Evolutionary conservation across 108 stramenopile genomes (phyloP).

Genomic region (Poteriospumella lacustris): DNA sequence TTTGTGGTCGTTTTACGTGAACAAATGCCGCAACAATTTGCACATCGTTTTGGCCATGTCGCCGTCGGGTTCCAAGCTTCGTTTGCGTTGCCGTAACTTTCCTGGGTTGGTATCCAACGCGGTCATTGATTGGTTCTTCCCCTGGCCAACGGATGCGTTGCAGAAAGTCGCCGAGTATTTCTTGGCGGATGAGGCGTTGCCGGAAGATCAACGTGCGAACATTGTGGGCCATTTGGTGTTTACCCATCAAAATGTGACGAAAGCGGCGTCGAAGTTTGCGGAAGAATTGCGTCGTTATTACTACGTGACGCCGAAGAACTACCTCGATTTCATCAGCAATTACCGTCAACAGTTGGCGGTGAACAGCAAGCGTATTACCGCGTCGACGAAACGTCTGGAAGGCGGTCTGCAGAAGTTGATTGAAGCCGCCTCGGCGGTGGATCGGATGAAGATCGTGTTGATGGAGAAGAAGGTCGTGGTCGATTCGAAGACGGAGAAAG

Average conservation of each 20-base stretch:
- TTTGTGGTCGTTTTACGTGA: conserved; percentile 59
- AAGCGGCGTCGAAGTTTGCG: conserved; percentile 45
- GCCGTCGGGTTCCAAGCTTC: conserved; percentile 61
- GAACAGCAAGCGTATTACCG: conserved; percentile 38
- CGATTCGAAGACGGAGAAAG: conserved; percentile 47
- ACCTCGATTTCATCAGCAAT: conserved; percentile 63
- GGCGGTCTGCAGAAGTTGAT: conserved; percentile 61
- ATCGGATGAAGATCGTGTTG: conserved; percentile 51
- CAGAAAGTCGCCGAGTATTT: conserved; percentile 59
- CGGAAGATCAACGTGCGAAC: conserved; percentile 44
- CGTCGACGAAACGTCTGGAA: conserved; percentile 51
- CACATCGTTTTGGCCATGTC: conserved; percentile 67
- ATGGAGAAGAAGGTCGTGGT: conserved; percentile 45
- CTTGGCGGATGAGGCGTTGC: conserved; percentile 53
- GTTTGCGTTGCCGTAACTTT: conserved; percentile 64
- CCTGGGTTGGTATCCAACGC: conserved; percentile 61
- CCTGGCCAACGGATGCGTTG: conserved; percentile 65
- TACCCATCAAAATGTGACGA: conserved; percentile 50
- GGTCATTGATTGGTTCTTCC: conserved; percentile 69
- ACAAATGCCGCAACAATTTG: conserved; percentile 58
- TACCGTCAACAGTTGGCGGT: conserved; percentile 36
- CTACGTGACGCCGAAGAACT: conserved; percentile 68
- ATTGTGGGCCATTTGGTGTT: conserved; percentile 60
- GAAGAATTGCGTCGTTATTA: conserved; percentile 59
- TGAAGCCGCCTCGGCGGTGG: conserved; percentile 61